phyloP scores from a whole-genome alignment of 305 asterid genomes.

The Fraxinus ornus region DNA sequence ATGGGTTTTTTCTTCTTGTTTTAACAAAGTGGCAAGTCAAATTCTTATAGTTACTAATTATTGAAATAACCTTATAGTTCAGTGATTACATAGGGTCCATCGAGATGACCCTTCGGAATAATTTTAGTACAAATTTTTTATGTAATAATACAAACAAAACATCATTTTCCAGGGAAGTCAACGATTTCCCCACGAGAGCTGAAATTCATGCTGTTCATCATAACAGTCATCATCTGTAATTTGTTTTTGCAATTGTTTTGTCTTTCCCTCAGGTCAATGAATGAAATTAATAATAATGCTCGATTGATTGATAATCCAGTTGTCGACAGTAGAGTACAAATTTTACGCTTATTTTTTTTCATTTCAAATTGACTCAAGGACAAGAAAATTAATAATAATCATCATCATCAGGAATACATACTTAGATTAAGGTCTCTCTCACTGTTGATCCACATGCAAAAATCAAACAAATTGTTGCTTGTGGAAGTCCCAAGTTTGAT shows the following conservation, averaged over 20 bases:
- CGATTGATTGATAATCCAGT: background rate
- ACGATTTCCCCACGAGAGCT: constrained; percentile 11
- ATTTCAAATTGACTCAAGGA: background rate
- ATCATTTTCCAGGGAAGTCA: constrained; percentile 35
- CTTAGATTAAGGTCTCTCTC: background rate
- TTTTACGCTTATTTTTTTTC: background rate
- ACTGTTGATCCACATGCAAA: background rate
- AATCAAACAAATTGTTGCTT: background rate
- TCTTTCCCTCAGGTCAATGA: constrained; percentile 16
- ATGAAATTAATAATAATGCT: background rate
- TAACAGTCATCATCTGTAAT: background rate
- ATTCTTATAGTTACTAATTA: background rate
- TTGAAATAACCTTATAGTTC: background rate
- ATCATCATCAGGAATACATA: background rate
- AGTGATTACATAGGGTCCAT: background rate
- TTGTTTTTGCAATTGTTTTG: constrained; percentile 21
- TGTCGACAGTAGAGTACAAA: background rate
- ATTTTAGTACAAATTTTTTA: constrained; percentile 5
- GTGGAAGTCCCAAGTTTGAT: background rate
- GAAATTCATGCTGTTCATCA: background rate
- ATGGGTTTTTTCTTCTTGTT: too few relatives aligned
- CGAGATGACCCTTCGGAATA: background rate
- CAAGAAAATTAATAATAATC: background rate
- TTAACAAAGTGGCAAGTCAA: too few relatives aligned
- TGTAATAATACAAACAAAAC: constrained; percentile 25